These are phyloP conservation scores for Alternaria alternata DNA, from an alignment of 2,329 filamentous ascomycete genomes.

Conservation along the genomic window DNA sequence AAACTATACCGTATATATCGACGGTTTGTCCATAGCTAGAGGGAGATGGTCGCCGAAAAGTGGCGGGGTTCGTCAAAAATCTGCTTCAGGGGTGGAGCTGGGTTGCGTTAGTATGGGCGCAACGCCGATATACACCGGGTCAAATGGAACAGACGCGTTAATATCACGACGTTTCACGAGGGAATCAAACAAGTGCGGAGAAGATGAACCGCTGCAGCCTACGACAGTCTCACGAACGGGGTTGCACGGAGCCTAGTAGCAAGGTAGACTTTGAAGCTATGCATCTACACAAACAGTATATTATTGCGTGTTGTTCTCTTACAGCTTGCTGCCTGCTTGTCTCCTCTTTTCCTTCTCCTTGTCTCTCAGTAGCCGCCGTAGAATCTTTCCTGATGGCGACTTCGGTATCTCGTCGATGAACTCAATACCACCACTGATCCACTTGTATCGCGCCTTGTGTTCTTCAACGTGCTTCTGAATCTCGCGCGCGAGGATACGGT, in stretches of 20 bases:
- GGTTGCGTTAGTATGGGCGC: not conserved
- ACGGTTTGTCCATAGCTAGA: rapidly evolving
- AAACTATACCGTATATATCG: too few relatives aligned
- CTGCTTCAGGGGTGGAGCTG: not conserved
- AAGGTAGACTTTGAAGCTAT: too few relatives aligned
- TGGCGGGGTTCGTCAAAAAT: not conserved
- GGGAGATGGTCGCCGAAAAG: not conserved
- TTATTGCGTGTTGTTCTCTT: conserved; percentile 22
- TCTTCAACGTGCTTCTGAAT: conserved; percentile 68
- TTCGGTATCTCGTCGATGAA: conserved; percentile 63
- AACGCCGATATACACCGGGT: conserved; percentile 1
- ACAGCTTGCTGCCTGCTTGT: conserved; percentile 72
- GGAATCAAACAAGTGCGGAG: too few relatives aligned
- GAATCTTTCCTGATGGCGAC: conserved; percentile 69
- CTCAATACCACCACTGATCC: conserved; percentile 67
- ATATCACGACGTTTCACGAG: too few relatives aligned
- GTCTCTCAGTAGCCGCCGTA: conserved; percentile 72
- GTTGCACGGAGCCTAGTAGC: too few relatives aligned
- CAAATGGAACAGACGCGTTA: too few relatives aligned
- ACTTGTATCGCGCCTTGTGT: conserved; percentile 69
- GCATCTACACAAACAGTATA: too few relatives aligned
- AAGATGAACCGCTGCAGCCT: too few relatives aligned
- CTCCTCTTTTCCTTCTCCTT: conserved; percentile 74
- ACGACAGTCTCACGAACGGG: too few relatives aligned
- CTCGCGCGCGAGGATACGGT: conserved; percentile 57